Conservation (phyloP, 2,329 filamentous ascomycete genomes). For the Sclerotinia borealis region DNA sequence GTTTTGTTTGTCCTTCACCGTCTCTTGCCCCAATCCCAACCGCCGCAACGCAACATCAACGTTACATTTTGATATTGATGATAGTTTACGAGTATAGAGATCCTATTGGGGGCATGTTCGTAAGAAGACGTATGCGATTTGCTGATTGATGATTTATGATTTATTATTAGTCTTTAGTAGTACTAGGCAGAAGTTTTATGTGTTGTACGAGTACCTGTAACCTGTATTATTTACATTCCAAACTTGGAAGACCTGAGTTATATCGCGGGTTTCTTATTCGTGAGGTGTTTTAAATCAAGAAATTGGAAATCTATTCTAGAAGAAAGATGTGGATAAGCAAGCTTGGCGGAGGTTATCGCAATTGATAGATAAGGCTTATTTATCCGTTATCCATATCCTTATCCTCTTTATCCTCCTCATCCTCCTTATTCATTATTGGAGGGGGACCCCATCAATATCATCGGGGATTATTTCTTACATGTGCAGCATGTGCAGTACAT, state of each 20-base stretch:
- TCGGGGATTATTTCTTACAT: not conserved
- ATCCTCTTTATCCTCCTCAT: not conserved
- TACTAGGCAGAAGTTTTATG: not conserved
- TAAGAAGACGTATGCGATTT: not conserved
- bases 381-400: not conserved
- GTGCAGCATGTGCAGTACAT: too few species aligned
- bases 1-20: conserved; percentile 2
- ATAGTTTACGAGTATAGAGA: not conserved
- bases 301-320: not conserved
- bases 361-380: not conserved
- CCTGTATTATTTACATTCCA: not conserved
- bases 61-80: not conserved
- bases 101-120: not conserved
- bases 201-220: not conserved
- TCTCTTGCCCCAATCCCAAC: not conserved
- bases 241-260: conserved; percentile 2
- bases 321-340: not conserved
- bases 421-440: not conserved
- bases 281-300: not conserved
- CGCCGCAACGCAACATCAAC: conserved; percentile 1
- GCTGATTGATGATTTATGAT: not conserved
- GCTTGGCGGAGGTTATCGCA: not conserved
- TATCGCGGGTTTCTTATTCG: not conserved
- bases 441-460: not conserved
- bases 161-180: not conserved